These are phyloP conservation scores for Hemerocallis citrina DNA, from an alignment of 106 monocot species.

Conservation along the genomic window DNA sequence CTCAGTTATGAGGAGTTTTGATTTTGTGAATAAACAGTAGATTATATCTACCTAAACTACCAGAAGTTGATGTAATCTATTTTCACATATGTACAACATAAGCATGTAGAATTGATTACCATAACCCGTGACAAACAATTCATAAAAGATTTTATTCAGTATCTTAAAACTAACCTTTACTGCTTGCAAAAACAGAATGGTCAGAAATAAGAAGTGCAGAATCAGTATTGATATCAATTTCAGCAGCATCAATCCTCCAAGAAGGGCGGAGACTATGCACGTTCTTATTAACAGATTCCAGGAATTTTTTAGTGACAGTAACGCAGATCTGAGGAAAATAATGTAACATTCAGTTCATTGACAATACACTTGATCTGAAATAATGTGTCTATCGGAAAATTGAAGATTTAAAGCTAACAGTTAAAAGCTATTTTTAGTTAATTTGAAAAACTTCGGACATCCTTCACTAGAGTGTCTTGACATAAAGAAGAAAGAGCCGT, in stretches of 20 bases:
- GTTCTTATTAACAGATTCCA: slow-evolving; percentile 46
- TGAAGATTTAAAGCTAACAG: no score
- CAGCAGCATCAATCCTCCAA: slow-evolving; percentile 63
- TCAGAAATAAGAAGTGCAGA: slow-evolving; percentile 76
- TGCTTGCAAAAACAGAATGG: slow-evolving; percentile 52
- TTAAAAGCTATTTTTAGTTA: no score
- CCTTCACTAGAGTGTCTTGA: no score
- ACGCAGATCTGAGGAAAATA: slow-evolving; percentile 35
- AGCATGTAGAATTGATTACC: not conserved
- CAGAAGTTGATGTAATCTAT: not conserved
- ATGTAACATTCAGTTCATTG: not conserved
- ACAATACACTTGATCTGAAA: no score
- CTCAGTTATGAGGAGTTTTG: no score
- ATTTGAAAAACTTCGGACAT: no score
- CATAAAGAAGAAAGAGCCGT: no score
- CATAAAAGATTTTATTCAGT: not conserved
- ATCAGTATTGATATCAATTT: slow-evolving; percentile 38
- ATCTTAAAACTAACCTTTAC: slow-evolving; percentile 23
- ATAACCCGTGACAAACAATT: not conserved
- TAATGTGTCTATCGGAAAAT: no score
- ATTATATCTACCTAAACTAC: no score
- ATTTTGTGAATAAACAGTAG: no score
- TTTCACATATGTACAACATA: not conserved
- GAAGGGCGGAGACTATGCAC: slow-evolving; percentile 39
- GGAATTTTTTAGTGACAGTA: slow-evolving; percentile 47